Evolutionary conservation across 1,284 basidiomycete genomes (phyloP), one percentile per base, ranked within the genome.

Genomic region (Agroathelia rolfsii): DNA sequence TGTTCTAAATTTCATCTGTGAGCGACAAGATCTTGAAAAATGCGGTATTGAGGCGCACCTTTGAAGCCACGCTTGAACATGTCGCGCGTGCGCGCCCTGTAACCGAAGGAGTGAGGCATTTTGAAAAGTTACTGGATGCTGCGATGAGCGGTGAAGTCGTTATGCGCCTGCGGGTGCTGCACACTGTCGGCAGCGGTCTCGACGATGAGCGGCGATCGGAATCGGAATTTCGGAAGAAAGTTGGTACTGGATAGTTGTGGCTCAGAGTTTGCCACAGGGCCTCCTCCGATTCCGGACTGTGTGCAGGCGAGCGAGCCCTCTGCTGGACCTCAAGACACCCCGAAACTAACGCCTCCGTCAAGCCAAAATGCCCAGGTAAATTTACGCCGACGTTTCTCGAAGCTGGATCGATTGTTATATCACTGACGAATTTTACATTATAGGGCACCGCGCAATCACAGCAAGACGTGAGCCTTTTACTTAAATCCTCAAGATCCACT

Each of bases 31-130:
- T 18, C 22, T 23, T 3, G 11, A 24, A 42, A 4, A 15, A 23
- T 21, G 10, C 16, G 32, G 10, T 25, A 28, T 18, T 15, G 31
- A 39, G 32, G 60, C 71, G 51, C 58, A 90, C 88, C 76, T 75
- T 93, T 93, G 82, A 95, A 94, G 55, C 79, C 81, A 67, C 86
- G 74, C 78, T 85, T 92, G 85, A 98, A 98, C 88, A 98, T 95
- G 72, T 96, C 72, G 78, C 94, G 92, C 76, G 94, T 97, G 53
- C 94, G 90, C 81, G 93, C 93, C 61, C 93, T 82, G 76, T 94
- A 89, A 90, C 94, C 94, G 75, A 84, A 96, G 42, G 93, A 96
- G 88, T 97, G 89, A 72, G 94, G 92, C 93, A 96, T 97, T 60
- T 78, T 82, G 77, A 71, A 54, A 64, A 44, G 67, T 78, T 51